Percentiles rank a stretch among this genome's conserved stretches.
Evolutionary conservation across 2,329 filamentous ascomycete genomes (phyloP).

Genomic region (Pseudomassariella vexata): DNA sequence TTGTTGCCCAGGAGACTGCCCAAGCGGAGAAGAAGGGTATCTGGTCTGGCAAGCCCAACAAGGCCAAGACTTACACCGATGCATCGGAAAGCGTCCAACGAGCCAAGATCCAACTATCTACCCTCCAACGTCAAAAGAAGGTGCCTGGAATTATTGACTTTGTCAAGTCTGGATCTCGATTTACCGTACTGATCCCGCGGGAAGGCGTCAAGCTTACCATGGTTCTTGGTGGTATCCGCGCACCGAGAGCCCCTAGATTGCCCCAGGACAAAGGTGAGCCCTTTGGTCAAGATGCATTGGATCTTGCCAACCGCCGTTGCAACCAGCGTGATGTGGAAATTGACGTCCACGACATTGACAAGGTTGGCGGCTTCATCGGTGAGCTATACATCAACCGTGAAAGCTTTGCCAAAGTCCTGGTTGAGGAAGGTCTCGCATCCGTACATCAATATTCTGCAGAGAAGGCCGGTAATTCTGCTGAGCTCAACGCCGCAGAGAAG

Average conservation of each 20-base stretch:
- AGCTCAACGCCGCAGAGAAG: slow-evolving; percentile 82
- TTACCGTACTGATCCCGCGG: slow-evolving; percentile 84
- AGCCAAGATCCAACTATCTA: slow-evolving; percentile 86
- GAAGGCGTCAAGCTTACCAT: slow-evolving; percentile 94
- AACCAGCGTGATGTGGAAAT: slow-evolving; percentile 95
- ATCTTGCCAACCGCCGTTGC: slow-evolving; percentile 81
- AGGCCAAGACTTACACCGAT: slow-evolving; percentile 77
- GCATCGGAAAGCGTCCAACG: slow-evolving; percentile 91
- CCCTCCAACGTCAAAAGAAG: slow-evolving; percentile 84
- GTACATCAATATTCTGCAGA: slow-evolving; percentile 95
- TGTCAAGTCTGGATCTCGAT: slow-evolving; percentile 93
- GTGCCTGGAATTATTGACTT: slow-evolving; percentile 93
- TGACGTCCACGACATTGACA: slow-evolving; percentile 91
- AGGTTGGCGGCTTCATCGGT: slow-evolving; percentile 95
- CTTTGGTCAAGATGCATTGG: slow-evolving; percentile 90
- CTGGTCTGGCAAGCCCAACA: slow-evolving; percentile 86
- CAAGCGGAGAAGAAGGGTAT: slow-evolving; percentile 89
- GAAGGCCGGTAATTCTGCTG: slow-evolving; percentile 82
- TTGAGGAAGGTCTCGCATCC: slow-evolving; percentile 89
- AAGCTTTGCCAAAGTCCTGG: slow-evolving; percentile 86
- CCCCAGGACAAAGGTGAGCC: slow-evolving; percentile 80
- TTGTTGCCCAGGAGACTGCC: slow-evolving; percentile 74
- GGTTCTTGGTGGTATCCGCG: slow-evolving; percentile 87
- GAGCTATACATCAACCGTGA: slow-evolving; percentile 90
- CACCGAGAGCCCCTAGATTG: slow-evolving; percentile 75